Evolutionary conservation across 139 green algal genomes (phyloP).

Genomic region (Chlamydomonas asymmetrica): DNA sequence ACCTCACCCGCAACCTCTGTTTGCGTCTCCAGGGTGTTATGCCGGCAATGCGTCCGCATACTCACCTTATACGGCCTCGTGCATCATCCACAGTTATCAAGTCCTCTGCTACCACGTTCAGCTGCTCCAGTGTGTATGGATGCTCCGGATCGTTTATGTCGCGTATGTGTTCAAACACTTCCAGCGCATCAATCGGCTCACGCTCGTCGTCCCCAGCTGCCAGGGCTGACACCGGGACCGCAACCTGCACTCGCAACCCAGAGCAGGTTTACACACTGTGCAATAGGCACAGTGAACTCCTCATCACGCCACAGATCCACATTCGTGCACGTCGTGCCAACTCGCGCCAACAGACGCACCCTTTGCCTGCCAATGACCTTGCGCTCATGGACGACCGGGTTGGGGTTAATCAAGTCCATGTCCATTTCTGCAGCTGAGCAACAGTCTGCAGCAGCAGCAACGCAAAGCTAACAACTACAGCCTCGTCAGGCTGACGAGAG

Average conservation of each 20-base stretch:
- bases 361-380: conserved; percentile 21
- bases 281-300: background rate
- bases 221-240: background rate
- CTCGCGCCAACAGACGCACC: conserved; percentile 1
- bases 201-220: conserved; percentile 32
- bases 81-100: conserved; percentile 74
- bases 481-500: too few species aligned
- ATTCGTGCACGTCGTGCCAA: background rate
- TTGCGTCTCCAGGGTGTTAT: too few species aligned
- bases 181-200: conserved; percentile 77
- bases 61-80: conserved; percentile 57
- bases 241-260: background rate
- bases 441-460: too few species aligned
- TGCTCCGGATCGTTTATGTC: conserved; percentile 98
- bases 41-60: too few species aligned
- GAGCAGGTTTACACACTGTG: background rate
- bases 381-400: conserved; percentile 63
- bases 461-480: too few species aligned
- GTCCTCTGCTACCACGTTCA: conserved; percentile 85
- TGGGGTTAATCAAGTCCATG: conserved; percentile 79
- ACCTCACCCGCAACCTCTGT: too few species aligned
- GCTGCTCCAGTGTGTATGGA: conserved; percentile 95
- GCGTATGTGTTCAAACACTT: conserved; percentile 77
- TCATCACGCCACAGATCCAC: background rate
- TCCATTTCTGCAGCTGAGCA: too few species aligned